These are phyloP conservation scores for Sphagnum contortum DNA, from an alignment of 225 moss, liverwort and hornwort species.

Conservation along the genomic window DNA sequence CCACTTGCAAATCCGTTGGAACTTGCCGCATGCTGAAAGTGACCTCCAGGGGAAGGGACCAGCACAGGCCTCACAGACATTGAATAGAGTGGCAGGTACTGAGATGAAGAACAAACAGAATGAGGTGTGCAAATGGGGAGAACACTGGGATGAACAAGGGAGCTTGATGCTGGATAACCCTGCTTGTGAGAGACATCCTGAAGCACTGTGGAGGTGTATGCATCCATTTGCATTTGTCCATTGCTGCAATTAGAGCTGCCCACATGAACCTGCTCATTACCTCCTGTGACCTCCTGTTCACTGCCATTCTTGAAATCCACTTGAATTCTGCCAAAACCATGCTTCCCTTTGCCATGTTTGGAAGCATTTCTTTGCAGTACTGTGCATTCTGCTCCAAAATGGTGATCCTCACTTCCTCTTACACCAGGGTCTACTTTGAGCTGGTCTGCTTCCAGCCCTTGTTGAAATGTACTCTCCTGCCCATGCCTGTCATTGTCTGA, in stretches of 20 bases:
- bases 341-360: slow-evolving; percentile 10
- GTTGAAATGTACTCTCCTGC: slow-evolving; percentile 5
- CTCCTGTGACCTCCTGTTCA: slow-evolving; percentile 9
- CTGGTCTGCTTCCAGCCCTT: not conserved
- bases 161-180: slow-evolving; percentile 17
- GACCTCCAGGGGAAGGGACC: slow-evolving; percentile 17
- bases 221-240: slow-evolving; percentile 15
- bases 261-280: slow-evolving; percentile 9
- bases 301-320: slow-evolving; percentile 9
- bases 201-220: slow-evolving; percentile 14
- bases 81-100: slow-evolving; percentile 14
- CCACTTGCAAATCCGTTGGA: slow-evolving; percentile 23
- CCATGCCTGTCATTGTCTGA: slow-evolving; percentile 1
- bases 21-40: slow-evolving; percentile 28
- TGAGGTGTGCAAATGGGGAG: slow-evolving; percentile 1
- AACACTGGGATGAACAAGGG: slow-evolving; percentile 27
- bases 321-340: slow-evolving; percentile 14
- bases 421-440: no score
- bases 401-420: slow-evolving; percentile 12
- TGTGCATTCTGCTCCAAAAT: slow-evolving; percentile 14
- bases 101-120: slow-evolving; percentile 7
- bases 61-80: slow-evolving; percentile 20
- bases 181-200: slow-evolving; percentile 33
- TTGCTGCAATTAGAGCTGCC: slow-evolving; percentile 3
- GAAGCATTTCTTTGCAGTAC: slow-evolving; percentile 8